phyloP scores from a whole-genome alignment of 2,329 filamentous ascomycete genomes.

The Nothomitra cinnamomea region DNA sequence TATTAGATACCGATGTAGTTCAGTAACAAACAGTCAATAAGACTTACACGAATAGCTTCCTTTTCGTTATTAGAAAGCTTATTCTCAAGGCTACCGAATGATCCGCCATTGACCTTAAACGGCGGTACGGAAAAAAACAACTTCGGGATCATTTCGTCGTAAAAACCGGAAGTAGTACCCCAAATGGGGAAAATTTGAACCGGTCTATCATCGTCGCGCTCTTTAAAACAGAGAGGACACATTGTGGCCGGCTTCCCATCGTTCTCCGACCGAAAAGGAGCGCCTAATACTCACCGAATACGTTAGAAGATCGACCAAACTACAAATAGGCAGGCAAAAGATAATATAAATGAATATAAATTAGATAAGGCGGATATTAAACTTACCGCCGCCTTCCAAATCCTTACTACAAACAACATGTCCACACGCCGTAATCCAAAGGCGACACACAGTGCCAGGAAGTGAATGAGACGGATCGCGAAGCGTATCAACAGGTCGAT shows the following conservation, averaged over 20 bases:
- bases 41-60: neutral
- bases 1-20: neutral
- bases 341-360: neutral
- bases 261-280: slow-evolving; percentile 24
- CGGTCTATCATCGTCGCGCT: neutral
- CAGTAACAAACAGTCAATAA: neutral
- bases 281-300: slow-evolving; percentile 17
- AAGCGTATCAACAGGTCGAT: slow-evolving; percentile 2
- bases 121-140: neutral
- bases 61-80: neutral
- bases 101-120: neutral
- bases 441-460: slow-evolving; percentile 23
- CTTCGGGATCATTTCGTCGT: neutral
- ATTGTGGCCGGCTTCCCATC: neutral
- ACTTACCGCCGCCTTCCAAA: slow-evolving; percentile 30
- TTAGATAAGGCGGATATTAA: neutral
- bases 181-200: neutral
- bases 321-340: neutral
- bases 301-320: neutral
- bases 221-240: neutral
- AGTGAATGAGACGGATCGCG: slow-evolving; percentile 8
- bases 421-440: slow-evolving; percentile 31
- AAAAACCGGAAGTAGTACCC: neutral
- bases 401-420: slow-evolving; percentile 32
- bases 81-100: neutral